These are phyloP conservation scores for Cryptosporidium meleagridis DNA, from an alignment of 169 alveolate species.

Conservation along the genomic window DNA sequence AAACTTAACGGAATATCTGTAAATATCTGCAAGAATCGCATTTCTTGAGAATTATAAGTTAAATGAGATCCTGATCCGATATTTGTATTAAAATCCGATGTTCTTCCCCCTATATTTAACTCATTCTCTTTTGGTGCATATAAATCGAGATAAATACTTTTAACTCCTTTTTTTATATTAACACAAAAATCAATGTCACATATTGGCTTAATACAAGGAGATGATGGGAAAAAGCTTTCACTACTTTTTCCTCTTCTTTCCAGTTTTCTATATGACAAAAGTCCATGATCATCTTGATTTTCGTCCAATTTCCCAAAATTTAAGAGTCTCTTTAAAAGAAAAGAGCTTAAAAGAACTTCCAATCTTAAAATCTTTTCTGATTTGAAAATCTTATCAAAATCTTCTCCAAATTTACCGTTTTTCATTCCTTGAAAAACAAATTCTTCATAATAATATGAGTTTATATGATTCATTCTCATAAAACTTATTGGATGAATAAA, in stretches of 20 bases:
- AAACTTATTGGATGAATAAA: conserved; percentile 53
- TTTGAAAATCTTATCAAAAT: not conserved
- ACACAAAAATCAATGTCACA: conserved; percentile 28
- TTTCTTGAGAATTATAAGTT: not conserved
- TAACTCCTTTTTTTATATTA: conserved; percentile 15
- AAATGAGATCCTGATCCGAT: not conserved
- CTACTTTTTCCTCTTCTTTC: not conserved
- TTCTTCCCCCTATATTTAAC: not conserved
- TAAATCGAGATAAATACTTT: conserved; percentile 23
- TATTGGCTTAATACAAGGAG: not conserved
- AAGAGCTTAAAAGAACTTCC: conserved; percentile 16
- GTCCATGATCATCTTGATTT: not conserved
- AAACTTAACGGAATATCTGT: conserved; percentile 40
- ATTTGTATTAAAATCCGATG: not conserved
- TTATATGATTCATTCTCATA: not conserved
- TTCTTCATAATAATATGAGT: not conserved
- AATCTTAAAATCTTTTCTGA: conserved; percentile 1
- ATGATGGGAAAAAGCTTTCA: not conserved
- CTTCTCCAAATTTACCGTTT: not conserved
- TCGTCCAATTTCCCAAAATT: not conserved
- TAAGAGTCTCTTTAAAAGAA: conserved; percentile 5
- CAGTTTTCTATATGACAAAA: not conserved
- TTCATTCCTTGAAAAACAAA: not conserved
- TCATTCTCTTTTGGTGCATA: not conserved
- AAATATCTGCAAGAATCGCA: conserved; percentile 35